Evolutionary conservation across 306 rosid genomes (phyloP), one percentile per base, ranked within the genome.

Genomic region (Pterocarpus santalinus): DNA sequence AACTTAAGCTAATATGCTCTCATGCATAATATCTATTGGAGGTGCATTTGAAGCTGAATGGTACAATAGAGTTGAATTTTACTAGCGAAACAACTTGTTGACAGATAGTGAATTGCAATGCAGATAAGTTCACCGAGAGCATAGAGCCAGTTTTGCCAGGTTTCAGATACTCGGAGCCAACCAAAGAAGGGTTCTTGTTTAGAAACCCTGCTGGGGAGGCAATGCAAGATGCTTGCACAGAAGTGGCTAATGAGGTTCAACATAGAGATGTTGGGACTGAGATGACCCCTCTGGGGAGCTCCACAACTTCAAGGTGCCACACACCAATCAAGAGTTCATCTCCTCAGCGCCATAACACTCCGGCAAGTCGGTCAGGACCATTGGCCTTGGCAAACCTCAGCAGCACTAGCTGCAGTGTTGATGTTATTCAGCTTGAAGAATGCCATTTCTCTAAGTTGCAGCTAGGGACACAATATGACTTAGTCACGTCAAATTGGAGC

Each of bases 281-380:
- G 70, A 96, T 96, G 97, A 92, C 97, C 44, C 98, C 99, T 16
- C 86, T 92, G n/a, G 99, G 98, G 41, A 96, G 98, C 78, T 96
- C 98, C 57, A 93, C 97, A 28, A 91, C 97, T 57, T 92, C 99
- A 75, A 90, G 98, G 80, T 94, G 98, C 44, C 95, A 87, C 78
- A 94, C 99, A 3, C 99, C 98, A 15, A 83, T 96, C 70, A 90
- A 92, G 85, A 90, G 82, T 68, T 82, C 95, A 30, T 93, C 99
- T 2, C 99, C 99, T 0, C 94, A 90, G 0, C 91, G 99, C 51
- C 97, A 96, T 47, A 94, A 90, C 90, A 96, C 99, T 5, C 99
- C 99, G 2, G 93, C 90, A 0, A 90, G 78, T 65, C 81, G 94
- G 87, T 96, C 99, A 75, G 98, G 99, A 58, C 97, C 92, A 38